A percentile compares a stretch with the other conserved stretches of the same genome.
Evolutionary conservation across 2,329 filamentous ascomycete genomes (phyloP).

Genomic region (Pseudocercospora fuligena): DNA sequence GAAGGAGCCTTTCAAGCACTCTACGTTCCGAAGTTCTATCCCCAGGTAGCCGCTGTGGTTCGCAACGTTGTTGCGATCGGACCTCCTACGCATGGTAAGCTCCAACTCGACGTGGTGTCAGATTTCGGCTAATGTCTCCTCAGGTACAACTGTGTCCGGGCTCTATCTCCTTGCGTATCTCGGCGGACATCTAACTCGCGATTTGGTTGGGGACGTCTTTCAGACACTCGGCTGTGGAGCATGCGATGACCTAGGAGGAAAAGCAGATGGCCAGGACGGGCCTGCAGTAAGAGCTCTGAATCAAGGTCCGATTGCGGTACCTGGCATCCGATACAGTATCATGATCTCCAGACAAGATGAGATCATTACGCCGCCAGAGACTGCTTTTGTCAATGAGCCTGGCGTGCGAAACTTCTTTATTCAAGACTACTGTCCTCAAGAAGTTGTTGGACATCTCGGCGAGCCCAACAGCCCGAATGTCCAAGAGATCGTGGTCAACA

Average conservation of each 20-base stretch:
- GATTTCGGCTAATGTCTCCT: neutral
- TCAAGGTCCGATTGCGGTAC: constrained; percentile 21
- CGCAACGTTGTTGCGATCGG: constrained; percentile 12
- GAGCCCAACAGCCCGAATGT: constrained; percentile 19
- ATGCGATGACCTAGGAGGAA: constrained; percentile 18
- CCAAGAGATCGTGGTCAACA: constrained; percentile 16
- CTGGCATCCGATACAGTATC: constrained; percentile 23
- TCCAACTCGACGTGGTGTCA: neutral
- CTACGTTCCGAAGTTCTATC: constrained; percentile 21
- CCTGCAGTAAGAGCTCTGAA: constrained; percentile 20
- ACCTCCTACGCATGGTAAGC: constrained; percentile 17
- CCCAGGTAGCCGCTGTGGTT: constrained; percentile 6
- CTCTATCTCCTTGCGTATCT: constrained; percentile 18
- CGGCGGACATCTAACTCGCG: constrained; percentile 11
- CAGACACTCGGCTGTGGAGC: constrained; percentile 13
- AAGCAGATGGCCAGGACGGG: neutral
- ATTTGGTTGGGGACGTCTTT: constrained; percentile 12
- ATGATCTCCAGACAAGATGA: constrained; percentile 23
- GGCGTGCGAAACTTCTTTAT: constrained; percentile 22
- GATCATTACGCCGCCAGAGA: constrained; percentile 20
- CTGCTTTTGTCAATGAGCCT: constrained; percentile 22
- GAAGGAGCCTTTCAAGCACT: constrained; percentile 18
- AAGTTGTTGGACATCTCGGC: constrained; percentile 19
- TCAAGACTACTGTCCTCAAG: constrained; percentile 25
- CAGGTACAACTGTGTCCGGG: constrained; percentile 7